Conservation (phyloP, 1,284 basidiomycete species). For the Microbotryum intermedium region DNA sequence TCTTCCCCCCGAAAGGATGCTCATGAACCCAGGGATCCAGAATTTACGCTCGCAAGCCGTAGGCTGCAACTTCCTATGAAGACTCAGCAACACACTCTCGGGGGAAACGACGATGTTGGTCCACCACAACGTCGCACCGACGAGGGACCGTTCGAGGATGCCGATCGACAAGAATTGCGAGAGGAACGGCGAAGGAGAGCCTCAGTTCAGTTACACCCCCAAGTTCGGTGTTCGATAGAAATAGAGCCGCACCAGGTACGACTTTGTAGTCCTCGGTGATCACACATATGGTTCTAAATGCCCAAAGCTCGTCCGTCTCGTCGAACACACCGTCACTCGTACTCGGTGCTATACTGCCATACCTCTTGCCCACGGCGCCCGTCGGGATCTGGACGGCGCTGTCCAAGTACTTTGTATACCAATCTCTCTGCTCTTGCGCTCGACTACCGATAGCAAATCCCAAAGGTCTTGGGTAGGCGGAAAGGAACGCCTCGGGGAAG, state of each 20-base stretch:
- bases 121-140: constrained; percentile 56
- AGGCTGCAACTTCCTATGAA: constrained; percentile 63
- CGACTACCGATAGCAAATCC: constrained; percentile 34
- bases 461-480: constrained; percentile 38
- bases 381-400: constrained; percentile 25
- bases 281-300: constrained; percentile 9
- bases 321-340: constrained; percentile 1
- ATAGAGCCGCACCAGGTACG: background rate
- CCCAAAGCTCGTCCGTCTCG: constrained; percentile 20
- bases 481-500: constrained; percentile 60
- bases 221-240: too few species aligned
- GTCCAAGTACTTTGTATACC: constrained; percentile 43
- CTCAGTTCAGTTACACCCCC: background rate
- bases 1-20: too few species aligned
- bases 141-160: constrained; percentile 55
- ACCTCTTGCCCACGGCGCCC: constrained; percentile 15
- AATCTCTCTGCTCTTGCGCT: constrained; percentile 32
- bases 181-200: background rate
- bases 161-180: constrained; percentile 51
- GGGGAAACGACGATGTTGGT: constrained; percentile 58
- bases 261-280: background rate
- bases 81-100: constrained; percentile 50
- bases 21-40: too few species aligned
- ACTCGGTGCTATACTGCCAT: constrained; percentile 20
- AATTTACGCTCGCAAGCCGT: constrained; percentile 38